These are phyloP conservation scores for Gillenia trifoliata DNA, from an alignment of 306 rosid species.

Conservation along the genomic window DNA sequence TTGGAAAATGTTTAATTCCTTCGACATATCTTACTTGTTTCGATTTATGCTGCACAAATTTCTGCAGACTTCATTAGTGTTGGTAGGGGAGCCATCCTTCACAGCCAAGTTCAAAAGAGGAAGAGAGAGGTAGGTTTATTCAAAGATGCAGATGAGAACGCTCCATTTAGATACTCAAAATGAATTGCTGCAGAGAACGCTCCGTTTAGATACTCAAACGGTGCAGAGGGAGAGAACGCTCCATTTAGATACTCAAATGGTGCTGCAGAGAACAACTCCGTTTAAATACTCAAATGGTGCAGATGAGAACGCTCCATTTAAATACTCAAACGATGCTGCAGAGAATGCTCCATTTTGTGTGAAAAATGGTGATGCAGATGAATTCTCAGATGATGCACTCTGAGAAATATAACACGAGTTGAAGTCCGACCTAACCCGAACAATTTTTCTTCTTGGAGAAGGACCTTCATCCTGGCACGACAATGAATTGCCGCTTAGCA, in stretches of 20 bases:
- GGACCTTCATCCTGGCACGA: constrained; percentile 25
- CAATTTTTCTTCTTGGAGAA: constrained; percentile 57
- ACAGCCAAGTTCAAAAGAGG: background rate
- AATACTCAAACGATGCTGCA: no score
- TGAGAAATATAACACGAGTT: background rate
- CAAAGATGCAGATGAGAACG: no score
- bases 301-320: no score
- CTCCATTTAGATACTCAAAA: no score
- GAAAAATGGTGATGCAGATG: background rate
- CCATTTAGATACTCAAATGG: no score
- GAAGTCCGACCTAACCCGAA: background rate
- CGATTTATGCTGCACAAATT: background rate
- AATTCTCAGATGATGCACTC: background rate
- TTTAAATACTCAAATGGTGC: no score
- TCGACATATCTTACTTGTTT: background rate
- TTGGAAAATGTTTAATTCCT: background rate
- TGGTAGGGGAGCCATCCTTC: background rate
- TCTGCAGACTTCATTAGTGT: background rate
- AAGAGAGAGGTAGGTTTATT: no score
- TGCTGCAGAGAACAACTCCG: no score
- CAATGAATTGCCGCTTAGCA: constrained; percentile 35
- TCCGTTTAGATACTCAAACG: no score
- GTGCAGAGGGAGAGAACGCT: no score
- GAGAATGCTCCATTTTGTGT: no score
- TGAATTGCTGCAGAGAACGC: no score